These are phyloP conservation scores for Xylariales sp. DNA, from an alignment of 2,329 filamentous ascomycete genomes.

Conservation along the genomic window DNA sequence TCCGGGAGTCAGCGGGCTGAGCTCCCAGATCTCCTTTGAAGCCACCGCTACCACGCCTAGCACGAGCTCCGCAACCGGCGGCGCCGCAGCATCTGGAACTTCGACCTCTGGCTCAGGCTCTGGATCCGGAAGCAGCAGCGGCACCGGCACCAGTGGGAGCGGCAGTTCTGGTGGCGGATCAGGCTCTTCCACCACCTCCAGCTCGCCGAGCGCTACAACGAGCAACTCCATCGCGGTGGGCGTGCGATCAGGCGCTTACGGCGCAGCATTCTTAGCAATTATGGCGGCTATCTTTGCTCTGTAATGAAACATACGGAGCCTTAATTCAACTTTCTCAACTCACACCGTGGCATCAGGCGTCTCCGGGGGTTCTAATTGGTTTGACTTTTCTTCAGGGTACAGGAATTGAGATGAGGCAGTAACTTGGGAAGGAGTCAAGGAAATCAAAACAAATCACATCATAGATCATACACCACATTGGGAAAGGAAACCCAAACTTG, in stretches of 20 bases:
- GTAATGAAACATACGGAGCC: too few species aligned
- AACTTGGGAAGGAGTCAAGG: too few species aligned
- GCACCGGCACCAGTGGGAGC: slow-evolving; percentile 14
- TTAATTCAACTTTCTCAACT: too few species aligned
- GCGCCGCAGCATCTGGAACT: slow-evolving; percentile 10
- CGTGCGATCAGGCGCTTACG: slow-evolving; percentile 6
- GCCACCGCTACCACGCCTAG: slow-evolving; percentile 14
- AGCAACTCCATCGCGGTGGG: not conserved
- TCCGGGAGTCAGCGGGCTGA: slow-evolving; percentile 7
- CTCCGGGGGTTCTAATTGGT: too few species aligned
- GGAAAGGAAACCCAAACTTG: too few species aligned
- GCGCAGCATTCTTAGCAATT: slow-evolving; percentile 9
- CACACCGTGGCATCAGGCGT: too few species aligned
- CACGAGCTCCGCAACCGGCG: slow-evolving; percentile 12
- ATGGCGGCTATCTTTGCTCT: slow-evolving; percentile 7
- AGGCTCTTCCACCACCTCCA: slow-evolving; percentile 6
- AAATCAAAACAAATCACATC: too few species aligned
- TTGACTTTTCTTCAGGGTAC: too few species aligned
- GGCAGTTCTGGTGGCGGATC: slow-evolving; percentile 18
- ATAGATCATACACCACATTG: too few species aligned
- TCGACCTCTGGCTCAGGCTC: slow-evolving; percentile 15
- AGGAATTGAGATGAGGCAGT: too few species aligned
- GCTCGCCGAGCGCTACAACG: slow-evolving; percentile 1
- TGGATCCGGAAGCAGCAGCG: slow-evolving; percentile 10
- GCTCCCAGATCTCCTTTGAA: slow-evolving; percentile 9